Evolutionary conservation across 2,329 filamentous ascomycete genomes (phyloP).

Genomic region (Aspergillus spinulosporus): DNA sequence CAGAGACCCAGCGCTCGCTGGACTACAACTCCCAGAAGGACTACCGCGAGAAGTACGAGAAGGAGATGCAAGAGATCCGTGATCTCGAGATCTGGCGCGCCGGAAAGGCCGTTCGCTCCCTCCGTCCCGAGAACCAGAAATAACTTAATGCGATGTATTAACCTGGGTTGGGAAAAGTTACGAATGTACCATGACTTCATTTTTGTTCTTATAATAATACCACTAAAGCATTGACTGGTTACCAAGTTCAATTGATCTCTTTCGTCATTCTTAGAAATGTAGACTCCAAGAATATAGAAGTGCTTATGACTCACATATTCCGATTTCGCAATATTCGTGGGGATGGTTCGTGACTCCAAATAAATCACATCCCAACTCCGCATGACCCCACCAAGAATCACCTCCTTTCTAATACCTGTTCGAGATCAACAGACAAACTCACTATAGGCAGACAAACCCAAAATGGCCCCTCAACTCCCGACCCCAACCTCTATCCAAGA

Average conservation of each 20-base stretch:
- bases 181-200: slow-evolving; percentile 38
- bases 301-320: neutral
- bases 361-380: neutral
- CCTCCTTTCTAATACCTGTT: neutral
- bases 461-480: slow-evolving; percentile 56
- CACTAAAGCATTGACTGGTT: slow-evolving; percentile 6
- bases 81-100: slow-evolving; percentile 98
- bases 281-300: neutral
- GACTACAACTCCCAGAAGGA: slow-evolving; percentile 95
- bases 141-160: slow-evolving; percentile 47
- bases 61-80: slow-evolving; percentile 98
- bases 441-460: neutral
- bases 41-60: slow-evolving; percentile 96
- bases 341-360: slow-evolving; percentile 1
- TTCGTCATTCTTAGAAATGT: neutral
- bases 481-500: slow-evolving; percentile 69
- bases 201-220: slow-evolving; percentile 24
- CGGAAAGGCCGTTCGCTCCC: slow-evolving; percentile 90
- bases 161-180: slow-evolving; percentile 35
- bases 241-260: neutral
- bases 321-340: neutral
- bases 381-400: neutral
- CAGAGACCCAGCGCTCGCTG: slow-evolving; percentile 92
- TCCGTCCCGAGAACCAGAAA: slow-evolving; percentile 85
- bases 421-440: neutral